Evolutionary conservation across 2,329 filamentous ascomycete genomes (phyloP), one percentile per base, ranked within the genome.

Genomic region (Talaromyces verruculosus): DNA sequence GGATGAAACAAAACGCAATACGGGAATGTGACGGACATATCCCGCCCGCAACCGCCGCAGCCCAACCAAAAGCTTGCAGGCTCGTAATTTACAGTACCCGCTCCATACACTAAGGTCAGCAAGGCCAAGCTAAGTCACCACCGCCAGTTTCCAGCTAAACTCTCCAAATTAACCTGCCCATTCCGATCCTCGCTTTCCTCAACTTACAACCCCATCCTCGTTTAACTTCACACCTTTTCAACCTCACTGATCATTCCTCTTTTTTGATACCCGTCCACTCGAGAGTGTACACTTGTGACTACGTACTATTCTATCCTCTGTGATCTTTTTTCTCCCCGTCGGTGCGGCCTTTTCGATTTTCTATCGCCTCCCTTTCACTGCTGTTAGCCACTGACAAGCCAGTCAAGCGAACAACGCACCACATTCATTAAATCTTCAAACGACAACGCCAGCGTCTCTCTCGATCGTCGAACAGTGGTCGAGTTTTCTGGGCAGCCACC

Each of bases 401-500:
- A 55, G 30, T 55, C 30, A 28, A 55, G 22, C 51, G 51, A 55
- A 37, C n/a, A 37, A 57, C 33, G 25, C 53, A 10, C 2, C 22
- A 57, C 33, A 37, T 37, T 37, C 53, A 45, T 60, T 30, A 6
- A 58, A 30, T 60, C n/a, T 10, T 33, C 25, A 17, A 30, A 53
- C 25, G 39, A 41, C 37, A 11, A 33, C 39, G 4, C 15, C 57
- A n/a, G 15, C 37, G 6, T 41, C n/a, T 47, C 13, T 57, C 19
- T 67, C 57, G 55, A 60, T 65, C 57, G 57, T 59, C 33, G 30
- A 43, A n/a, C 47, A 39, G 53, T 65, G 55, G 65, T 65, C 62
- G 55, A 37, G 47, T 51, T 43, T 30, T 47, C 45, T 53, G 37
- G 53, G 74, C 39, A 45, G 57, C 75, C 75, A 73, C 71, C 75